These are phyloP conservation scores for Coleophoma crateriformis DNA, from an alignment of 2,329 filamentous ascomycete species.

Conservation along the genomic window DNA sequence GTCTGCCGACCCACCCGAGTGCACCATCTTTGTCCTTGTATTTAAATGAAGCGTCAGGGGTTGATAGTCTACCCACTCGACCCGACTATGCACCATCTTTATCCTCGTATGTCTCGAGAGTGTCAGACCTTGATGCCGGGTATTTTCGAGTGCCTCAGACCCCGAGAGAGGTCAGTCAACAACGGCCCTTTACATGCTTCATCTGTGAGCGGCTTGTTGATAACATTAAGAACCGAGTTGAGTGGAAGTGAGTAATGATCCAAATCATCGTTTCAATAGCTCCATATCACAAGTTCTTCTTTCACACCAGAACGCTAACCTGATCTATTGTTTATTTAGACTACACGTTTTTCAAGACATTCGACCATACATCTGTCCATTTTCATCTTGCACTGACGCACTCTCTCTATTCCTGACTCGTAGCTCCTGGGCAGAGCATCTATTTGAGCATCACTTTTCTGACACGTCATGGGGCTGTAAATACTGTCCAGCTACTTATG, in stretches of 20 bases:
- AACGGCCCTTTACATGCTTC: constrained; percentile 3
- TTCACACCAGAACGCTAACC: background rate
- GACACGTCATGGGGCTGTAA: background rate
- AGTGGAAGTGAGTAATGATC: constrained; percentile 3
- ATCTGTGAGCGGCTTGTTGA: constrained; percentile 2
- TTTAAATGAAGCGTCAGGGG: background rate
- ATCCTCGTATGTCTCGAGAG: no score
- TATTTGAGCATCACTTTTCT: constrained; percentile 3
- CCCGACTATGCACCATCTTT: no score
- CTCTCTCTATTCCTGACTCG: constrained; percentile 3
- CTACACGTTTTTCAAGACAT: constrained; percentile 6
- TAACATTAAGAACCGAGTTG: constrained; percentile 4
- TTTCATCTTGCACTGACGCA: constrained; percentile 3
- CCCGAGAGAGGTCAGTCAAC: constrained; percentile 3
- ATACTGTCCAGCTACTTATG: background rate
- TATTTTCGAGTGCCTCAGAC: constrained; percentile 3
- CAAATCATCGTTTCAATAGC: background rate
- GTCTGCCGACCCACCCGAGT: background rate
- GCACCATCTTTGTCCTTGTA: constrained; percentile 4
- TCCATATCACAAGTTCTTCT: no score
- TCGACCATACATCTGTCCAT: constrained; percentile 6
- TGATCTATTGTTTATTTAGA: background rate
- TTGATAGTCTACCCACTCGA: no score
- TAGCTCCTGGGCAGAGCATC: constrained; percentile 5
- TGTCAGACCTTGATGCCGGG: background rate